A percentile compares a stretch with the other conserved stretches of the same genome.
Conservation (phyloP, 768 basidiomycete species). For the Neoboletus brunneissimus region DNA sequence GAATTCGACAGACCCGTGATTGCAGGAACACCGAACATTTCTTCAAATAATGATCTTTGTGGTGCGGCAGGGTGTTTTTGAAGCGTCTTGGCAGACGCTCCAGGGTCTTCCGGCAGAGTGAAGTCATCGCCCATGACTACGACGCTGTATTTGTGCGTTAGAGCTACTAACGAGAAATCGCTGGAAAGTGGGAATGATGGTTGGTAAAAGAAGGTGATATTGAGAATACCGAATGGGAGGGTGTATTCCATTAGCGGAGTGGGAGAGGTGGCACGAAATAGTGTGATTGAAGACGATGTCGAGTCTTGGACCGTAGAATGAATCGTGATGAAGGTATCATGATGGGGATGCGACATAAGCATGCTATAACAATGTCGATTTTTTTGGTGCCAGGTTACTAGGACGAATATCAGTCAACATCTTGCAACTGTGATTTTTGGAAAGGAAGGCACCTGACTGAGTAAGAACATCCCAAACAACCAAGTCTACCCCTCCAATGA, state of each 20-base stretch:
- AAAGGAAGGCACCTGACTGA: slow-evolving; percentile 47
- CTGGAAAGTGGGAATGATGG: slow-evolving; percentile 33
- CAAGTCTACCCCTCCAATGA: slow-evolving; percentile 47
- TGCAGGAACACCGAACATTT: slow-evolving; percentile 84
- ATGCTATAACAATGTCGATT: slow-evolving; percentile 37
- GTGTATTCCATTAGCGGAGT: slow-evolving; percentile 41
- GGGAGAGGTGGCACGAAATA: slow-evolving; percentile 48
- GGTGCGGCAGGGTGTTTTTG: slow-evolving; percentile 30
- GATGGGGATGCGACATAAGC: slow-evolving; percentile 54
- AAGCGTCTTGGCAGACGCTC: slow-evolving; percentile 40
- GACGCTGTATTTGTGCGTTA: slow-evolving; percentile 64
- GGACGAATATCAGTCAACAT: not conserved
- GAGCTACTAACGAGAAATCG: slow-evolving; percentile 61
- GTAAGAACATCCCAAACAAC: slow-evolving; percentile 72
- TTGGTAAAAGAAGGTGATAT: slow-evolving; percentile 39
- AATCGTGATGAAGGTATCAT: slow-evolving; percentile 61
- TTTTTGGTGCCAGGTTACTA: slow-evolving; percentile 61
- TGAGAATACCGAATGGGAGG: slow-evolving; percentile 65
- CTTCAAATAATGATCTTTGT: slow-evolving; percentile 73
- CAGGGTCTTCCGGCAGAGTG: slow-evolving; percentile 40
- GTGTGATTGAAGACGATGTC: slow-evolving; percentile 39
- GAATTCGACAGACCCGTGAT: slow-evolving; percentile 40
- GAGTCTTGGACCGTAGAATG: slow-evolving; percentile 34
- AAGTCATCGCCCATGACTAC: slow-evolving; percentile 66
- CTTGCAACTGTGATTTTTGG: not conserved